Conservation (phyloP, 78 protist genomes). For the Trichosphaerium sp. region DNA sequence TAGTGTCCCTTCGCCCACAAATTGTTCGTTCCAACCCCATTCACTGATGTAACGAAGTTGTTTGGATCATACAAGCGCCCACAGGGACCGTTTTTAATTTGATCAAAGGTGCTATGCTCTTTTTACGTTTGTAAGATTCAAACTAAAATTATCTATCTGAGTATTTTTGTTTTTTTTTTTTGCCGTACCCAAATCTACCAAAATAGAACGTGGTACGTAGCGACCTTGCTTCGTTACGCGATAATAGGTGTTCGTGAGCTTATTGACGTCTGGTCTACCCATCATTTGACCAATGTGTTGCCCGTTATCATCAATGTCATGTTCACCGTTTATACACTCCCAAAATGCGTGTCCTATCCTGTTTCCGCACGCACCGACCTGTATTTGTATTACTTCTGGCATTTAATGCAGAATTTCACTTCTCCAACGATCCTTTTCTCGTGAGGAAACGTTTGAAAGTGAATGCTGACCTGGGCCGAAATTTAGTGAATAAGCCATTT, state of each 20-base stretch:
- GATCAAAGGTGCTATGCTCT: conserved; percentile 89
- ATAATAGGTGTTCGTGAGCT: conserved; percentile 86
- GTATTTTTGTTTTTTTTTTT: too few species aligned
- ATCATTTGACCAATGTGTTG: conserved; percentile 72
- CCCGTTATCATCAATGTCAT: conserved; percentile 83
- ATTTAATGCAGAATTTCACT: too few species aligned
- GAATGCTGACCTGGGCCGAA: too few species aligned
- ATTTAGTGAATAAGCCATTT: too few species aligned
- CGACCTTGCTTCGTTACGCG: conserved; percentile 78
- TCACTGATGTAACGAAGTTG: conserved; percentile 74
- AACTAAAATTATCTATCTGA: neutral
- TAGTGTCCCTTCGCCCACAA: conserved; percentile 95
- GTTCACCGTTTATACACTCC: conserved; percentile 83
- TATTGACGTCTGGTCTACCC: conserved; percentile 78
- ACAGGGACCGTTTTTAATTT: conserved; percentile 72
- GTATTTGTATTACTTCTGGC: too few species aligned
- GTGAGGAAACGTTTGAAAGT: too few species aligned
- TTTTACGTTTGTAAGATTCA: too few species aligned
- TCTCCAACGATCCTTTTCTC: too few species aligned
- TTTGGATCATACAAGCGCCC: conserved; percentile 85
- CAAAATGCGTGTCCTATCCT: too few species aligned
- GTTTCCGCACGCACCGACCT: too few species aligned
- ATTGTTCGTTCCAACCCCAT: conserved; percentile 90
- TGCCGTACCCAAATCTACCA: conserved; percentile 86
- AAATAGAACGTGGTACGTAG: conserved; percentile 89